Conservation (phyloP, 495 filamentous ascomycete species). For the Clavariopsis aquatica region DNA sequence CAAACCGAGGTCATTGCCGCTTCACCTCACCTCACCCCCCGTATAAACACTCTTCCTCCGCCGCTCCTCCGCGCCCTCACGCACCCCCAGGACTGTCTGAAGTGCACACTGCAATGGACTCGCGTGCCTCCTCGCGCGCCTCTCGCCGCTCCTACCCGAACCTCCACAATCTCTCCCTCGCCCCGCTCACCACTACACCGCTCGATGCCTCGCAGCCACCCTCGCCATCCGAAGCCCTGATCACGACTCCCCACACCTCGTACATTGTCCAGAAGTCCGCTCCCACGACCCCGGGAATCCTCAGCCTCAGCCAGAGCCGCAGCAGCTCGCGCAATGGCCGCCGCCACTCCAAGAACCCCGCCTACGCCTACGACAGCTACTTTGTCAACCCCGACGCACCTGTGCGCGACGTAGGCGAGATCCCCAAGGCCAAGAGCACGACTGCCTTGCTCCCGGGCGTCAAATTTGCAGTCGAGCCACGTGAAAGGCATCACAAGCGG, state of each 20-base stretch:
- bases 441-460: constrained; percentile 33
- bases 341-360: constrained; percentile 18
- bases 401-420: constrained; percentile 17
- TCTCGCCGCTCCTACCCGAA: constrained; percentile 45
- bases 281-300: constrained; percentile 46
- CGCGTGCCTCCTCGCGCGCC: constrained; percentile 31
- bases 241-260: constrained; percentile 34
- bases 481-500: constrained; percentile 22
- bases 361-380: constrained; percentile 38
- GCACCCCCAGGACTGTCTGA: too few species aligned
- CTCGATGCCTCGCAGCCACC: constrained; percentile 35
- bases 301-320: constrained; percentile 45
- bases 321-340: constrained; percentile 35
- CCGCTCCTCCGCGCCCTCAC: background rate
- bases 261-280: constrained; percentile 47
- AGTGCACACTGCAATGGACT: constrained; percentile 15
- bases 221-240: constrained; percentile 21
- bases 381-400: constrained; percentile 30
- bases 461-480: constrained; percentile 12
- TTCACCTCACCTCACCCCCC: constrained; percentile 6
- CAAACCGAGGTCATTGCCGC: background rate
- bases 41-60: background rate
- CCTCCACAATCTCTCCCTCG: constrained; percentile 47
- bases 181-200: constrained; percentile 42
- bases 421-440: constrained; percentile 46